phyloP scores from a whole-genome alignment of 495 filamentous ascomycete species.

The Durotheca rogersii region DNA sequence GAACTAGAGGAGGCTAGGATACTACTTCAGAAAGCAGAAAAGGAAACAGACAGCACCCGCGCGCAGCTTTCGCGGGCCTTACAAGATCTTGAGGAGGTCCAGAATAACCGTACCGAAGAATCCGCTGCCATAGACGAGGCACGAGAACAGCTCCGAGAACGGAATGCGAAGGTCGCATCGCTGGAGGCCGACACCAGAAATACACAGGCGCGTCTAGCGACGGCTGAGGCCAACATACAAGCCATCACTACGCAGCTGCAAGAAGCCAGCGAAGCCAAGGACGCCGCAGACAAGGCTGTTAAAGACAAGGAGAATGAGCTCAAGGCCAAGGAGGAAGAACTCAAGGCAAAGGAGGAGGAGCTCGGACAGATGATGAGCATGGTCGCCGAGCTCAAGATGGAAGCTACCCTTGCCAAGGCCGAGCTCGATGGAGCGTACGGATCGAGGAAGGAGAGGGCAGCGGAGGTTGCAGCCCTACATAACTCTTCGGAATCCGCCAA shows the following conservation, averaged over 20 bases:
- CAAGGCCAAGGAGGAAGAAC: slow-evolving; percentile 61
- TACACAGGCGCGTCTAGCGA: slow-evolving; percentile 38
- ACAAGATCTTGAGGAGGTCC: slow-evolving; percentile 52
- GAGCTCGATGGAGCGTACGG: slow-evolving; percentile 96
- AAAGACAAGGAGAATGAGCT: slow-evolving; percentile 45
- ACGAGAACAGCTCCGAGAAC: slow-evolving; percentile 53
- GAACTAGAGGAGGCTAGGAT: slow-evolving; percentile 56
- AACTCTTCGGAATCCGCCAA: slow-evolving; percentile 66
- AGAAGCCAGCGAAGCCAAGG: slow-evolving; percentile 39
- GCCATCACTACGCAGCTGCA: slow-evolving; percentile 39
- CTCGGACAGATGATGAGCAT: slow-evolving; percentile 75
- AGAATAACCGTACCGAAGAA: slow-evolving; percentile 39
- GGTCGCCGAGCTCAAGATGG: slow-evolving; percentile 82
- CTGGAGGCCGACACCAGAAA: slow-evolving; percentile 48
- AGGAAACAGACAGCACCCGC: slow-evolving; percentile 47
- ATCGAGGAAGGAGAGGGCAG: slow-evolving; percentile 71
- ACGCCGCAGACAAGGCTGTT: slow-evolving; percentile 35
- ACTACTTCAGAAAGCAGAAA: slow-evolving; percentile 50
- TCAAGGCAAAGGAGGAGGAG: slow-evolving; percentile 61
- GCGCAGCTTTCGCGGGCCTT: slow-evolving; percentile 52
- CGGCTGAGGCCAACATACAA: slow-evolving; percentile 37
- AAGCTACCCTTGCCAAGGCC: slow-evolving; percentile 86
- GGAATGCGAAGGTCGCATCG: slow-evolving; percentile 48
- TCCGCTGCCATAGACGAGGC: slow-evolving; percentile 40
- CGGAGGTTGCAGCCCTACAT: slow-evolving; percentile 67